Base-by-base conservation (phyloP, 768 basidiomycete species). In the Leccinum truebloodii region DNA sequence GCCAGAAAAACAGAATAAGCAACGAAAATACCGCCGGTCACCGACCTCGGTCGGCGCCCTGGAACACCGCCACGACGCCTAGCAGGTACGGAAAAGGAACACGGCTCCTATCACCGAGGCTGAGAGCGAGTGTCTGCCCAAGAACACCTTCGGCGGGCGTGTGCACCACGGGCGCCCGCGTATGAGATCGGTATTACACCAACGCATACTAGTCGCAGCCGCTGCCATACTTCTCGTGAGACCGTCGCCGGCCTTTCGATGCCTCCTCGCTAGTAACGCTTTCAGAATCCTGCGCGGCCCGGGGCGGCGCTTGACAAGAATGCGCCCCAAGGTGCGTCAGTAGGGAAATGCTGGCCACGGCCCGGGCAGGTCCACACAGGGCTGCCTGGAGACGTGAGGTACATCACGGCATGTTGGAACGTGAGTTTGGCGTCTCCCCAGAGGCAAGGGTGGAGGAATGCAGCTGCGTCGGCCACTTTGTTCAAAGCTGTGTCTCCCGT, bases 381-480 rank as follows among this genome's bases (percentile, higher is more conserved):
- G 34, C 34, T 35, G 34, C 34, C 13, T 35, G 34, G 34, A 35
- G 5, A 35, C 13, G 13, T 35, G 34, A 35, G 34, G 34, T 5
- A 34, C 32, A 34, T 12, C 32, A 12, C 12, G 34, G 34, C 34
- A 34, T 34, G 34, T 35, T 35, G 34, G 34, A 35, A 35, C 13
- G 0, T 35, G 34, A 35, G 13, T 35, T 34, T 5, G 12, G 34
- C 34, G 24, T 65, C 59, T 35, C 22, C 56, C 2, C 28, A 30
- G 18, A 69, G 63, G 13, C 13, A 51, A 67, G 46, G 6, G 26
- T 20, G 20, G 57, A 67, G 57, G 69, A 65, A 34, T 62, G 63
- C 56, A 30, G 58, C 44, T 22, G 69, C 66, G 3, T 63, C 65
- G 0, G 65, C 63, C 35, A 69, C 35, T 32, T 67, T 69, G 59